phyloP scores from a whole-genome alignment of 306 rosid species.

The Dalbergia cochinchinensis region DNA sequence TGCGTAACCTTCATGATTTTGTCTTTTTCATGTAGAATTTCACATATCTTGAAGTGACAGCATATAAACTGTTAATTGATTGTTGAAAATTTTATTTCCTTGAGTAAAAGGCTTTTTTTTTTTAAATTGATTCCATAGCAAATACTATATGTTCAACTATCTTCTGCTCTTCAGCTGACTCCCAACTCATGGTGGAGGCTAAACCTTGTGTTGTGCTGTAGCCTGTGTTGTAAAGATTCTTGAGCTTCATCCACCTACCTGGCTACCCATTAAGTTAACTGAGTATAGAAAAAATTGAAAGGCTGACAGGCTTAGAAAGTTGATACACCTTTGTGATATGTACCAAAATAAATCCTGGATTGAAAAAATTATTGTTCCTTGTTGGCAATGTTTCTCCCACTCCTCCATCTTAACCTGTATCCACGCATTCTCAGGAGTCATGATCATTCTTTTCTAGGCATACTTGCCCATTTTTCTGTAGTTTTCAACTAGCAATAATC shows the following conservation, averaged over 20 bases:
- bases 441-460: neutral
- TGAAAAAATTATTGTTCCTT: constrained; percentile 3
- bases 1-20: constrained; percentile 30
- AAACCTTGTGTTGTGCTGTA: constrained; percentile 1
- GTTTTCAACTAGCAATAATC: no score
- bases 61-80: constrained; percentile 14
- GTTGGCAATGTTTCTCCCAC: neutral
- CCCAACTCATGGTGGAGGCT: constrained; percentile 5
- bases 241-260: neutral
- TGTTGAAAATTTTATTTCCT: constrained; percentile 1
- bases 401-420: constrained; percentile 12
- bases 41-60: constrained; percentile 25
- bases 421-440: neutral
- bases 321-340: neutral
- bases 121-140: constrained; percentile 25
- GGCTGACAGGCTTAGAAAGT: neutral
- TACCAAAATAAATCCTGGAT: neutral
- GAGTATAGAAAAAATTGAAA: neutral
- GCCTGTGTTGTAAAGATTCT: neutral
- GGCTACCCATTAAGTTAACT: neutral
- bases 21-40: constrained; percentile 33
- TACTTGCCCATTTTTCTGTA: neutral
- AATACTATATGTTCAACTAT: neutral
- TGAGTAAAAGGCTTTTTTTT: constrained; percentile 22
- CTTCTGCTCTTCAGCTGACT: constrained; percentile 14